Evolutionary conservation across 768 basidiomycete genomes (phyloP).

Genomic region (Galerina sulciceps): DNA sequence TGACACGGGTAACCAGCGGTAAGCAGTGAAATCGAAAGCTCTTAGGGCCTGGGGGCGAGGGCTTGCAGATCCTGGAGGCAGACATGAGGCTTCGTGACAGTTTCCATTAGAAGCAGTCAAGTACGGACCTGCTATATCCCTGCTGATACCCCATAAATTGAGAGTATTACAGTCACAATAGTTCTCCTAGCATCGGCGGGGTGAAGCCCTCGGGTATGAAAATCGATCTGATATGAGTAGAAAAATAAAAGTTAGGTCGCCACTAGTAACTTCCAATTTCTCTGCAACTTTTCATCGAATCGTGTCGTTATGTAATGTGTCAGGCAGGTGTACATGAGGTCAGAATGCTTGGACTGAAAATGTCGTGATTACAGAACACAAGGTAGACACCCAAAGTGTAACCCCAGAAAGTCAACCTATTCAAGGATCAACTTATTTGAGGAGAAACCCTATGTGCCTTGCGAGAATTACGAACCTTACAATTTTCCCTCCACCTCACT

Average conservation of each 20-base stretch:
- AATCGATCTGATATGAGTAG: neutral
- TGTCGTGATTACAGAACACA: constrained; percentile 3
- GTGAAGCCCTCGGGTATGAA: neutral
- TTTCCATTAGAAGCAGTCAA: constrained; percentile 16
- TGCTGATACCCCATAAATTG: neutral
- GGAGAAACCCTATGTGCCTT: neutral
- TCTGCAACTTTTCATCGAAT: neutral
- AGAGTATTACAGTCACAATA: neutral
- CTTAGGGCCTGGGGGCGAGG: neutral
- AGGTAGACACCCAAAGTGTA: constrained; percentile 3
- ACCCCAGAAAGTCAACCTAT: neutral
- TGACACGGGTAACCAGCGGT: neutral
- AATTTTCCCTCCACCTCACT: constrained; percentile 38
- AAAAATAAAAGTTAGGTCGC: neutral
- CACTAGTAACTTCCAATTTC: neutral
- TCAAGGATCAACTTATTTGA: neutral
- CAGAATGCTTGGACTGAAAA: constrained; percentile 1
- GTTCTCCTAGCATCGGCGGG: neutral
- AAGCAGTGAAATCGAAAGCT: neutral
- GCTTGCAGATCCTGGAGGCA: constrained; percentile 10
- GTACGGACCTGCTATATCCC: neutral
- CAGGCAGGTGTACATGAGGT: constrained; percentile 17
- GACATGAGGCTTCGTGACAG: constrained; percentile 22
- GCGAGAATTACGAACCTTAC: neutral
- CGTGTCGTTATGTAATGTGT: constrained; percentile 15